Conservation (phyloP, 108 stramenopile species). For the Pseudonitzschia multiseries region DNA sequence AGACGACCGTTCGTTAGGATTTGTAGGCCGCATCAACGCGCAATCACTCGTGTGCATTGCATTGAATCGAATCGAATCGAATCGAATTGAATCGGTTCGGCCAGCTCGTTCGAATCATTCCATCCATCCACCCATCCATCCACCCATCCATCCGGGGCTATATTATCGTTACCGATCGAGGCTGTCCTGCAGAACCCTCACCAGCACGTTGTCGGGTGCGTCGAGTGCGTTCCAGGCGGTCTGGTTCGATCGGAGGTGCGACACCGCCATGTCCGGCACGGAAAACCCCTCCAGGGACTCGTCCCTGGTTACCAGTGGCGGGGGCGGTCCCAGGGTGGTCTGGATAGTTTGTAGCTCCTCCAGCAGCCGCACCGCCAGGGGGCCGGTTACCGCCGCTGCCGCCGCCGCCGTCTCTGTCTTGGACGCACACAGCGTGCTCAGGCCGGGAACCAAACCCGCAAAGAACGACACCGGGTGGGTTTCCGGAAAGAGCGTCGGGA, state of each 20-base stretch:
- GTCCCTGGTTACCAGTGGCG: constrained; percentile 9
- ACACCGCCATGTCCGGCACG: constrained; percentile 32
- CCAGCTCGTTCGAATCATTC: too few relatives aligned
- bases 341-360: not conserved
- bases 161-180: not conserved
- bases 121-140: too few relatives aligned
- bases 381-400: not conserved
- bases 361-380: not conserved
- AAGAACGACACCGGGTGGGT: constrained; percentile 54
- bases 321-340: not conserved
- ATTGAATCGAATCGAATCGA: too few relatives aligned
- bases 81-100: too few relatives aligned
- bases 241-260: constrained; percentile 35
- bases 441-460: constrained; percentile 55
- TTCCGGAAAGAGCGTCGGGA: constrained; percentile 64
- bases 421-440: constrained; percentile 10
- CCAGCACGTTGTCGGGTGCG: constrained; percentile 6
- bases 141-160: not conserved
- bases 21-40: too few relatives aligned
- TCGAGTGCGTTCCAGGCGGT: constrained; percentile 30
- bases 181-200: constrained; percentile 19
- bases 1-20: too few relatives aligned
- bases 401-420: not conserved
- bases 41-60: too few relatives aligned
- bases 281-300: constrained; percentile 29